A percentile compares a stretch with the other conserved stretches of the same genome.
phyloP scores from a whole-genome alignment of 306 rosid species.

The Dicorynia guianensis region DNA sequence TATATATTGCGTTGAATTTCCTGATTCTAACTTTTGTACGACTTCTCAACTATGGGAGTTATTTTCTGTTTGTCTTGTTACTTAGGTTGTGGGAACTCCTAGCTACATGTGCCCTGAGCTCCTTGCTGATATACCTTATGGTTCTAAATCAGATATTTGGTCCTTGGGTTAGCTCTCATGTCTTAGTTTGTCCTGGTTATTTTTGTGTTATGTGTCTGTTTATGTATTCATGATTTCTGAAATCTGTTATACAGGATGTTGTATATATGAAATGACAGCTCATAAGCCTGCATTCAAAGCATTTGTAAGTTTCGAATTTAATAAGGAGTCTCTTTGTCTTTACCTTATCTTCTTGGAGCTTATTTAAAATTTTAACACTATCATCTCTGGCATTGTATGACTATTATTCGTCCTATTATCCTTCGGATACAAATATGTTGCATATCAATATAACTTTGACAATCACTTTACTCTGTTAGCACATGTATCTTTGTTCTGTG shows the following conservation, averaged over 20 bases:
- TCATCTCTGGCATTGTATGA: neutral
- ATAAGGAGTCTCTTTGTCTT: neutral
- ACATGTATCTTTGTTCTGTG: conserved; percentile 31
- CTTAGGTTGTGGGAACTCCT: conserved; percentile 98
- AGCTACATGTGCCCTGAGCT: conserved; percentile 99
- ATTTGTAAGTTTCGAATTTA: conserved; percentile 51
- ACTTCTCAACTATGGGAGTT: conserved; percentile 4
- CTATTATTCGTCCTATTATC: conserved; percentile 20
- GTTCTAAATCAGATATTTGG: conserved; percentile 99
- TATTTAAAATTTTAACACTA: conserved; percentile 21
- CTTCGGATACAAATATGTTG: neutral
- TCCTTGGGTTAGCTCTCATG: conserved; percentile 76
- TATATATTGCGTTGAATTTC: conserved; percentile 25
- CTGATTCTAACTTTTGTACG: conserved; percentile 21
- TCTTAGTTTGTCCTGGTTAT: neutral
- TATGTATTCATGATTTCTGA: neutral
- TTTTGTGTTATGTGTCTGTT: conserved; percentile 13
- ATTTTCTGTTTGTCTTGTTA: conserved; percentile 23
- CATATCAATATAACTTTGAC: conserved; percentile 12
- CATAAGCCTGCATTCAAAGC: conserved; percentile 71
- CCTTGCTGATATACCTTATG: conserved; percentile 99
- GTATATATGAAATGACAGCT: conserved; percentile 70
- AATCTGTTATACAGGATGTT: conserved; percentile 58
- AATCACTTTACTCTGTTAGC: neutral
- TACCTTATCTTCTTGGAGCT: conserved; percentile 20